These are phyloP conservation scores for Trifolium repens DNA, from an alignment of 306 rosid species.

Conservation along the genomic window DNA sequence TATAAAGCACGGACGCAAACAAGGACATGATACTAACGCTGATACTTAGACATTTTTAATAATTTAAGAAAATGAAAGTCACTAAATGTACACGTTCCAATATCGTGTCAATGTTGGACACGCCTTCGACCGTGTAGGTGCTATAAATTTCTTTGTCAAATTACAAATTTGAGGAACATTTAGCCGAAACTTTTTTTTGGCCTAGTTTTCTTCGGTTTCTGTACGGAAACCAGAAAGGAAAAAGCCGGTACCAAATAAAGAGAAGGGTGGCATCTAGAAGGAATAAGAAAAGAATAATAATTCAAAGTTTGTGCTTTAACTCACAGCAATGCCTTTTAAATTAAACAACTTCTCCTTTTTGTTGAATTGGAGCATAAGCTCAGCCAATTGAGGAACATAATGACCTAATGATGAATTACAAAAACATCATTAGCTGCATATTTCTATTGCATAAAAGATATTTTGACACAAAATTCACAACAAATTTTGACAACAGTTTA, in stretches of 20 bases:
- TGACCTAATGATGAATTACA: slow-evolving; percentile 55
- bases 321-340: slow-evolving; percentile 77
- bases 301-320: slow-evolving; percentile 47
- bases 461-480: no score
- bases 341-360: slow-evolving; percentile 58
- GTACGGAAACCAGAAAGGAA: slow-evolving; percentile 3
- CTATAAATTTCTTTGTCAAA: neutral
- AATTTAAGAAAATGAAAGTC: neutral
- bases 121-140: neutral
- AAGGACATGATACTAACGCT: neutral
- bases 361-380: slow-evolving; percentile 64
- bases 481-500: no score
- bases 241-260: slow-evolving; percentile 34
- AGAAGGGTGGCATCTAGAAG: neutral
- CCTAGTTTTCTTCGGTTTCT: slow-evolving; percentile 7
- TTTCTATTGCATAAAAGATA: no score
- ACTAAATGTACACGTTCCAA: neutral
- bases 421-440: slow-evolving; percentile 12
- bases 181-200: slow-evolving; percentile 1
- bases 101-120: neutral
- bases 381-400: slow-evolving; percentile 82
- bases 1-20: neutral
- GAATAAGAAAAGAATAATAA: slow-evolving; percentile 44
- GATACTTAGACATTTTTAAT: neutral
- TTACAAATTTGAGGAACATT: neutral